phyloP scores from a whole-genome alignment of 352 stramenopile genomes.

The Phytophthora pini region DNA sequence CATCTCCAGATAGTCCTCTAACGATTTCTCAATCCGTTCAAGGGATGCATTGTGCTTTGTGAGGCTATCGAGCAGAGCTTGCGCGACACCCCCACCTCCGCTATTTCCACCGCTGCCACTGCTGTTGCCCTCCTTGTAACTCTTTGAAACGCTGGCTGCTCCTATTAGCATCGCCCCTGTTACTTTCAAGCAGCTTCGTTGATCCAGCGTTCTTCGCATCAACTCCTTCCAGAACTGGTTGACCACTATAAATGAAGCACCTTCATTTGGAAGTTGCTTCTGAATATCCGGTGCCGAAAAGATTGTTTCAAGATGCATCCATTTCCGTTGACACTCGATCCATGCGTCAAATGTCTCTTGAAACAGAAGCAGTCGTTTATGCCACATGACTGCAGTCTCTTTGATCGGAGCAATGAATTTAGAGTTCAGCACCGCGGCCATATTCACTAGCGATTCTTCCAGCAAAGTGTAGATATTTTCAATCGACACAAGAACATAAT shows the following conservation, averaged over 20 bases:
- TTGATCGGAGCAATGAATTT: conserved; percentile 89
- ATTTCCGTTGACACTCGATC: conserved; percentile 83
- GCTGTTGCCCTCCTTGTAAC: conserved; percentile 13
- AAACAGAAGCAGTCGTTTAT: conserved; percentile 71
- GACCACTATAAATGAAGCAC: conserved; percentile 57
- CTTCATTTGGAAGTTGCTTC: conserved; percentile 81
- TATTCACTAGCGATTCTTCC: conserved; percentile 91
- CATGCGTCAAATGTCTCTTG: conserved; percentile 86
- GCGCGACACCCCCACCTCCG: conserved; percentile 29
- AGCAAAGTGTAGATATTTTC: conserved; percentile 81
- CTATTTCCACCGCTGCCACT: conserved; percentile 2
- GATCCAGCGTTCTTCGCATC: conserved; percentile 69
- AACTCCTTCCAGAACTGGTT: conserved; percentile 87
- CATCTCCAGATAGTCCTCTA: conserved; percentile 85
- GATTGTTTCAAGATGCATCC: conserved; percentile 85
- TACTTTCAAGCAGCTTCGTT: conserved; percentile 72
- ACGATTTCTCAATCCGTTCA: conserved; percentile 79
- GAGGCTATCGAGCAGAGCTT: conserved; percentile 65
- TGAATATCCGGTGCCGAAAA: conserved; percentile 86
- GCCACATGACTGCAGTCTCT: conserved; percentile 69
- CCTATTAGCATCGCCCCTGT: conserved; percentile 54
- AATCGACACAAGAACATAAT: conserved; percentile 84
- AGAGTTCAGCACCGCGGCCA: conserved; percentile 91
- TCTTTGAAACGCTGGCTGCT: conserved; percentile 19
- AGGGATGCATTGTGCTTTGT: conserved; percentile 75